These are phyloP conservation scores for Hypomontagnella submonticulosa DNA, from an alignment of 495 filamentous ascomycete species.

Conservation along the genomic window DNA sequence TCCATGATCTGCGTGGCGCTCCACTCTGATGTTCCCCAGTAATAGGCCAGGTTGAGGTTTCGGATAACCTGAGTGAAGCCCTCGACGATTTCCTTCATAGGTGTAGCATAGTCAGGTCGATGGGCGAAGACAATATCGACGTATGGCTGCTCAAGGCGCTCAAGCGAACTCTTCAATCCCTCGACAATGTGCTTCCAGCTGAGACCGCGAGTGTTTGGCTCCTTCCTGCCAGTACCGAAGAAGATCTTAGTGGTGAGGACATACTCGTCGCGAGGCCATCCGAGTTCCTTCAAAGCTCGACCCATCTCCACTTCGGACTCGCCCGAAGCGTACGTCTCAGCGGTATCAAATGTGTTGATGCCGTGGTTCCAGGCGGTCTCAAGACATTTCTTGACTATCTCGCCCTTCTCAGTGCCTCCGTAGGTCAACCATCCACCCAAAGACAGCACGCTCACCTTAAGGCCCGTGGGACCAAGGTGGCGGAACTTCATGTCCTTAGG, in stretches of 20 bases:
- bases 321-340: constrained; percentile 62
- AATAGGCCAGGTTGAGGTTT: constrained; percentile 67
- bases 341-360: constrained; percentile 67
- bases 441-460: constrained; percentile 75
- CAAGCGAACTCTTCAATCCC: constrained; percentile 58
- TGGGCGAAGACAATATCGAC: constrained; percentile 63
- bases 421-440: constrained; percentile 70
- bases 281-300: constrained; percentile 59
- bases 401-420: constrained; percentile 56
- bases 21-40: constrained; percentile 69
- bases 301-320: constrained; percentile 67
- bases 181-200: constrained; percentile 61
- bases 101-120: constrained; percentile 55
- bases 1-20: constrained; percentile 65
- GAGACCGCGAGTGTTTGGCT: constrained; percentile 61
- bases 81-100: constrained; percentile 63
- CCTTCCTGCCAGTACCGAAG: constrained; percentile 59
- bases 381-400: constrained; percentile 55
- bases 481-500: constrained; percentile 75
- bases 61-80: constrained; percentile 65
- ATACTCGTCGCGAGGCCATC: constrained; percentile 59
- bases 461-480: constrained; percentile 72
- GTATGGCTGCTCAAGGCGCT: constrained; percentile 57
- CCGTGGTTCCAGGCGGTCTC: constrained; percentile 65
- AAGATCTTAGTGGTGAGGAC: constrained; percentile 57